These are phyloP conservation scores for Aureobasidium mangrovei DNA, from an alignment of 2,329 filamentous ascomycete species.

Conservation along the genomic window DNA sequence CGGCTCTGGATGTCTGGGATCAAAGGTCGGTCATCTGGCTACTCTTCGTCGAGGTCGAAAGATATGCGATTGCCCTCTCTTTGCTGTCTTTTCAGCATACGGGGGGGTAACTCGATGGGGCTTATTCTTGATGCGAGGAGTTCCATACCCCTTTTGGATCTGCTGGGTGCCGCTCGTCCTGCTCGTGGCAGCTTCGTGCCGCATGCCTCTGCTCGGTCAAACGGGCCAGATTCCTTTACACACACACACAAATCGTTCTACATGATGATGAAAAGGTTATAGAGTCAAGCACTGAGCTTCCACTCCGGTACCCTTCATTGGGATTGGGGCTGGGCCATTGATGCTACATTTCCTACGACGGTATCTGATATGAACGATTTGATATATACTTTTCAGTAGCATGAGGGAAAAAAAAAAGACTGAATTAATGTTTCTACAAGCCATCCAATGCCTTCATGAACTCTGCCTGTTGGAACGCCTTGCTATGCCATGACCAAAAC, in stretches of 20 bases:
- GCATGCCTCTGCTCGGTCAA: conserved; percentile 52
- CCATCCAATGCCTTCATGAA: too few species aligned
- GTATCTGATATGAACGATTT: conserved; percentile 25
- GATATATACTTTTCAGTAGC: not conserved
- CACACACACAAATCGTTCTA: conserved; percentile 41
- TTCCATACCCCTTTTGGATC: conserved; percentile 41
- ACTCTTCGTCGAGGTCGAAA: conserved; percentile 87
- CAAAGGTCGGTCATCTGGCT: conserved; percentile 41
- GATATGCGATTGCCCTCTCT: conserved; percentile 86
- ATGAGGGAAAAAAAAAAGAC: not conserved
- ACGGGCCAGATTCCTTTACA: conserved; percentile 52
- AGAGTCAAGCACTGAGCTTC: conserved; percentile 96
- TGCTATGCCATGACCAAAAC: too few species aligned
- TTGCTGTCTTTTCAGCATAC: conserved; percentile 21
- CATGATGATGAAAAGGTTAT: conserved; percentile 84
- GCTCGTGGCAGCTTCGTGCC: conserved; percentile 17
- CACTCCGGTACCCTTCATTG: conserved; percentile 38
- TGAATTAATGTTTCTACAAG: not conserved
- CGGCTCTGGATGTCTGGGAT: conserved; percentile 23
- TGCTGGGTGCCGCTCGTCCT: conserved; percentile 31
- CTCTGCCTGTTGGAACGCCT: too few species aligned
- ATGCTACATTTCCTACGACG: conserved; percentile 28
- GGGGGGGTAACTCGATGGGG: conserved; percentile 96
- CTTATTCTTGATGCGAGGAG: conserved; percentile 99
- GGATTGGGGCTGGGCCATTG: conserved; percentile 29